phyloP scores from a whole-genome alignment of 345 rosid species.

The Gossypium raimondii region DNA sequence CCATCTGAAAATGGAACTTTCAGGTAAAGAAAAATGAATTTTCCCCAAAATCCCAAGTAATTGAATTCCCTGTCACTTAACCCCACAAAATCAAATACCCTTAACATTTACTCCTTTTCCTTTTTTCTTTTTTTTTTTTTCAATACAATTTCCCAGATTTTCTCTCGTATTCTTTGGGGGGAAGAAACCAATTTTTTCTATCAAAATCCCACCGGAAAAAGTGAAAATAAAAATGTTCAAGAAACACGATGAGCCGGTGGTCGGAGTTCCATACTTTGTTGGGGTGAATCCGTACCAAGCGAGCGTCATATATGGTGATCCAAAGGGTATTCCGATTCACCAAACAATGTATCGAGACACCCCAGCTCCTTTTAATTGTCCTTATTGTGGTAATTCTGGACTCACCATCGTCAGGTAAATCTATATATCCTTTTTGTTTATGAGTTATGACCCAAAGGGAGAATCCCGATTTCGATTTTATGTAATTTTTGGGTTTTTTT shows the following conservation, averaged over 20 bases:
- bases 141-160: background rate
- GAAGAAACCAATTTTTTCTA: background rate
- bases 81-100: no score
- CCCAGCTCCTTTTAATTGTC: conserved; percentile 89
- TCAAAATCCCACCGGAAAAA: background rate
- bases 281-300: conserved; percentile 66
- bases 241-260: conserved; percentile 45
- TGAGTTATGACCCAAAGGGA: background rate
- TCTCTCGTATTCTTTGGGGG: no score
- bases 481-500: no score
- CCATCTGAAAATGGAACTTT: no score
- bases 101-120: no score
- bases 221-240: conserved; percentile 35
- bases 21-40: no score
- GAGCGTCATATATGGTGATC: conserved; percentile 69
- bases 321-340: conserved; percentile 67
- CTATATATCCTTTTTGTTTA: no score
- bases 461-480: no score
- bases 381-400: conserved; percentile 67
- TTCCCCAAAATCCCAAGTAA: background rate
- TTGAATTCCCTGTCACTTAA: no score
- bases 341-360: conserved; percentile 89
- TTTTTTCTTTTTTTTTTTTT: no score
- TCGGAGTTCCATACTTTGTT: conserved; percentile 70
- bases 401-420: conserved; percentile 66